These are phyloP conservation scores for Serendipita sp. DNA, from an alignment of 768 basidiomycete genomes.

Conservation along the genomic window DNA sequence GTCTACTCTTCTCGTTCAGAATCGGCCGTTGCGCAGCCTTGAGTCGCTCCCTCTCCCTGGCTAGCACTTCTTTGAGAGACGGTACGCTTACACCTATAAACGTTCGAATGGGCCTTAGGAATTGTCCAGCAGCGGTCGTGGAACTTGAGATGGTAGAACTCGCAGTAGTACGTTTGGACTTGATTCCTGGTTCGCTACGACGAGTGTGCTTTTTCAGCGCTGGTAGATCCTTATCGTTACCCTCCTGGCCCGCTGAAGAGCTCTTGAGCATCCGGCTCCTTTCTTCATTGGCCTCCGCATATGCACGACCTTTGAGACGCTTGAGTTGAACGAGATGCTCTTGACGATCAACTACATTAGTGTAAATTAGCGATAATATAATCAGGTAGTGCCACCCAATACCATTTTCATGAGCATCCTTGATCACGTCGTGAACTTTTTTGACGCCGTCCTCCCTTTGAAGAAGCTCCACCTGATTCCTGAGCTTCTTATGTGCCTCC, in stretches of 20 bases:
- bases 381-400: no score
- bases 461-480: slow-evolving; percentile 52
- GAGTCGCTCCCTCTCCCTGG: neutral
- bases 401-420: slow-evolving; percentile 46
- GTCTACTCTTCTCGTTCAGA: no score
- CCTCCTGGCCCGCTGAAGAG: neutral
- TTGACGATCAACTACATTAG: slow-evolving; percentile 22
- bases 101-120: neutral
- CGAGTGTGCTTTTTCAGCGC: no score
- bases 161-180: neutral
- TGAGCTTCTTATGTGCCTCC: slow-evolving; percentile 39
- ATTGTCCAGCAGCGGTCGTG: neutral
- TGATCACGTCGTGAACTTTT: slow-evolving; percentile 49
- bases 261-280: slow-evolving; percentile 14
- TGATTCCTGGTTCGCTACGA: no score
- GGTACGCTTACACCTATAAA: neutral
- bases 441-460: slow-evolving; percentile 41
- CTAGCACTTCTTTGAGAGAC: neutral
- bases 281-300: slow-evolving; percentile 43
- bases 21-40: no score
- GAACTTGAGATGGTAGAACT: neutral
- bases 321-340: slow-evolving; percentile 36
- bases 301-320: slow-evolving; percentile 59
- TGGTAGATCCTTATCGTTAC: no score
- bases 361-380: slow-evolving; percentile 12